Percentiles rank a stretch among this genome's conserved stretches.
These are phyloP conservation scores for Capronia coronata DNA, from an alignment of 2,329 filamentous ascomycete genomes.

Conservation along the genomic window DNA sequence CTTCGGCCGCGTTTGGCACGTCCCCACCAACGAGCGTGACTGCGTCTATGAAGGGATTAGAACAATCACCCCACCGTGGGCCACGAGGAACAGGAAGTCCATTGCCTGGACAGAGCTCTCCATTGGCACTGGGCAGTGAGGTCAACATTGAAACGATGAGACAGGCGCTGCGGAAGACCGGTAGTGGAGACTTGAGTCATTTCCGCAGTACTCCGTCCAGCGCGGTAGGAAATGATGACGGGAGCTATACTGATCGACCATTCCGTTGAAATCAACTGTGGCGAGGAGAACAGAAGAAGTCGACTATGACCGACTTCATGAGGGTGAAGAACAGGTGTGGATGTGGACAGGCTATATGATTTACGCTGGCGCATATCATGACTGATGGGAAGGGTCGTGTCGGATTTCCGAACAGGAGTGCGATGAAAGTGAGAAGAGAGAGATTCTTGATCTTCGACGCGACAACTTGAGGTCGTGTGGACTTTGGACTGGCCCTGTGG, in stretches of 20 bases:
- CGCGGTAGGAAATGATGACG: conserved; percentile 33
- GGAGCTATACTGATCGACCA: conserved; percentile 17
- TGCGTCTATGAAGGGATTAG: conserved; percentile 66
- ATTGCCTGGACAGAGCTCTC: conserved; percentile 49
- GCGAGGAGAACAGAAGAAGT: no score
- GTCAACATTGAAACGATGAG: conserved; percentile 90
- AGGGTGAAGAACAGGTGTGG: background rate
- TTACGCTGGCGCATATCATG: conserved; percentile 24
- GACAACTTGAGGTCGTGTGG: background rate
- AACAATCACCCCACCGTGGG: conserved; percentile 57
- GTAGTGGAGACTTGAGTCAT: conserved; percentile 66
- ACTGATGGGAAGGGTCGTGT: conserved; percentile 1
- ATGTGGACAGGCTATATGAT: conserved; percentile 16
- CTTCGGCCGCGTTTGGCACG: conserved; percentile 60
- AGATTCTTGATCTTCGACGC: conserved; percentile 4
- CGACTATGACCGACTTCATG: background rate
- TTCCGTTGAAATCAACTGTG: conserved; percentile 21
- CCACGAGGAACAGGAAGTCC: conserved; percentile 56
- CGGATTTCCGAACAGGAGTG: conserved; percentile 3
- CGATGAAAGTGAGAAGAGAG: no score
- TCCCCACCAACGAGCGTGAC: conserved; percentile 73
- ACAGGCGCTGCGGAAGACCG: conserved; percentile 77
- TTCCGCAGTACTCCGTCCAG: conserved; percentile 33
- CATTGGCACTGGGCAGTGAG: conserved; percentile 55
- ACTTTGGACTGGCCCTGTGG: no score